Conservation (phyloP, 441 rosid genomes). For the Erodium chrysanthum region DNA sequence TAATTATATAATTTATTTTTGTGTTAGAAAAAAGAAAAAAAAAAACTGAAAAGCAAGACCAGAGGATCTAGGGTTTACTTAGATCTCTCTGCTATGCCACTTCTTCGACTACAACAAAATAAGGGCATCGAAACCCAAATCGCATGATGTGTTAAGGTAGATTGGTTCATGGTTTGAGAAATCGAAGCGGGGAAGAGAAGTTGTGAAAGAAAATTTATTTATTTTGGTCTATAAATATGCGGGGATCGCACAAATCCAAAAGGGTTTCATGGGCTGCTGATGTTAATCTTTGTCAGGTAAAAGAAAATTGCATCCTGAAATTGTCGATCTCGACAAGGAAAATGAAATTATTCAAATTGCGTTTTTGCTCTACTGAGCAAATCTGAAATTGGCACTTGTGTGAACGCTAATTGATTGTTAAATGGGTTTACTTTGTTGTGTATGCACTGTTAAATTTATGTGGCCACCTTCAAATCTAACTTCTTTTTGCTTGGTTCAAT, state of each 20-base stretch:
- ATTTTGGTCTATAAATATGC: slow-evolving; percentile 51
- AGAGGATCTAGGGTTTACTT: slow-evolving; percentile 57
- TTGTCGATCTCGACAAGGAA: background rate
- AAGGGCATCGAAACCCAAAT: slow-evolving; percentile 3
- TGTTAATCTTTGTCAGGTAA: slow-evolving; percentile 96
- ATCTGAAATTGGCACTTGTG: background rate
- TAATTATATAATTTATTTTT: background rate
- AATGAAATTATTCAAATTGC: background rate
- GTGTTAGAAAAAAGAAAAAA: background rate
- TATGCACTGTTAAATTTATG: background rate
- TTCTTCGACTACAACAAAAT: slow-evolving; percentile 1
- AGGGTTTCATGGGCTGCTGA: slow-evolving; percentile 86
- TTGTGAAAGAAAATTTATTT: slow-evolving; percentile 11
- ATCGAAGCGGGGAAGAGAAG: slow-evolving; percentile 24
- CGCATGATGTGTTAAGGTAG: slow-evolving; percentile 9
- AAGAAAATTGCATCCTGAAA: background rate
- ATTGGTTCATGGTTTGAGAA: slow-evolving; percentile 15
- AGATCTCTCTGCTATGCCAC: slow-evolving; percentile 28
- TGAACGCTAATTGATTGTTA: slow-evolving; percentile 13
- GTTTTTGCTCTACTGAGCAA: slow-evolving; percentile 5
- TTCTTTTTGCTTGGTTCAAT: background rate
- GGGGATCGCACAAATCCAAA: slow-evolving; percentile 69
- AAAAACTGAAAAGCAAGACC: slow-evolving; percentile 9
- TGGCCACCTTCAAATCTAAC: background rate
- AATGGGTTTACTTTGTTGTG: background rate